Evolutionary conservation across 2,329 filamentous ascomycete species (phyloP), one percentile per base, ranked within the genome.

Genomic region (Verticillium nubilum): DNA sequence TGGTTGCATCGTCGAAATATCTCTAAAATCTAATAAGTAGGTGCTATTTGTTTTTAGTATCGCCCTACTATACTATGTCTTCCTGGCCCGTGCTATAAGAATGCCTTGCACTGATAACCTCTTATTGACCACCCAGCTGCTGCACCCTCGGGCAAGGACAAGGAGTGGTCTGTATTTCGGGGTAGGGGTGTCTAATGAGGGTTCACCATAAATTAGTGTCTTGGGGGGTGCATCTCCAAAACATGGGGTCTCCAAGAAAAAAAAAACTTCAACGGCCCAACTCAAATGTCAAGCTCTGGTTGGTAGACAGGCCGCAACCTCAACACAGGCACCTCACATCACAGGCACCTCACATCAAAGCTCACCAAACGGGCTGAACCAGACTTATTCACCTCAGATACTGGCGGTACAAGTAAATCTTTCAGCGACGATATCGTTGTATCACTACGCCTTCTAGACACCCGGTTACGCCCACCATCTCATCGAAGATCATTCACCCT

Each of bases 261-360:
- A 62, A 63, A 63, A 63, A 63, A 62, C 54, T 62, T 60, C 60
- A 58, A 57, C 58, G 58, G 31, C 23, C 27, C 25, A 5, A 23
- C 10, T 9, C 9, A 47, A 47, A 25, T 19, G 37, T 57, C 31
- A 29, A 54, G 31, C 53, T 17, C 26, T 50, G 37, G 47, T 54
- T 60, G 35, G 60, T 52, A 33, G 57, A 37, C 19, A 25, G 57
- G 27, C 17, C 50, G 54, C 52, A 52, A 62, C 37, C 54, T 47
- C 54, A 56, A 37, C 31, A 58, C 52, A 23, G 29, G 54, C 55
- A 37, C 50, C 42, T 60, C 52, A 62, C 23, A 56, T 33, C n/a
- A n/a, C n/a, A n/a, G n/a, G n/a, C n/a, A 52, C 52, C 35, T 33
- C 56, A 26, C 27, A 52, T 31, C 54, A 37, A 56, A 15, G 33